phyloP scores from a whole-genome alignment of 192 early-diverging fungal genomes.

The Coemansia asiatica region DNA sequence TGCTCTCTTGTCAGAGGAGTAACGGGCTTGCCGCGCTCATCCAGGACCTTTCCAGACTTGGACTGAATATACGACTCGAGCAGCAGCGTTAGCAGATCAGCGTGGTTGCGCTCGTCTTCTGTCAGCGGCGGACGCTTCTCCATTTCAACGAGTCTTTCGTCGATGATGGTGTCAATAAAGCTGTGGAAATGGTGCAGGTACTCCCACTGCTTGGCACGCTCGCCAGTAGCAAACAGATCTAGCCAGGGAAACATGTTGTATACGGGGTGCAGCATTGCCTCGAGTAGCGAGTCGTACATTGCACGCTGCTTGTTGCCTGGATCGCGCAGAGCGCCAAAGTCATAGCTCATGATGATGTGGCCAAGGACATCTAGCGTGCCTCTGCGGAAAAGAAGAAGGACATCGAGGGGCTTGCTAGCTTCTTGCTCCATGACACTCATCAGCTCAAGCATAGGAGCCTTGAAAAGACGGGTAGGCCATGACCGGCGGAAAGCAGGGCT shows the following conservation, averaged over 20 bases:
- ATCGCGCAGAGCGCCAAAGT: slow-evolving; percentile 56
- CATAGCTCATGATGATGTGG: slow-evolving; percentile 56
- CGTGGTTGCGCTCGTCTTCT: slow-evolving; percentile 50
- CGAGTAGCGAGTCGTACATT: slow-evolving; percentile 52
- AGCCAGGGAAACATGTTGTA: slow-evolving; percentile 58
- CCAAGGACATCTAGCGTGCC: slow-evolving; percentile 62
- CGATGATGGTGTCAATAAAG: slow-evolving; percentile 53
- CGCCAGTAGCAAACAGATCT: slow-evolving; percentile 47
- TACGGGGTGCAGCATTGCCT: slow-evolving; percentile 48
- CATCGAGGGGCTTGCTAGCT: slow-evolving; percentile 36
- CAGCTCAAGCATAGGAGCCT: slow-evolving; percentile 39
- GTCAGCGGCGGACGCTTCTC: slow-evolving; percentile 39
- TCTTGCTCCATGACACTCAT: slow-evolving; percentile 48
- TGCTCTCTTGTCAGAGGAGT: slow-evolving; percentile 48
- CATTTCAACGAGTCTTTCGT: slow-evolving; percentile 32
- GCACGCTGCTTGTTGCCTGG: slow-evolving; percentile 50
- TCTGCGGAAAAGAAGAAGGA: slow-evolving; percentile 42
- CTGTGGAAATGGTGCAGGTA: slow-evolving; percentile 38
- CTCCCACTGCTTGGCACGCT: slow-evolving; percentile 46
- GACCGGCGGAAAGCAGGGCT: slow-evolving; percentile 54
- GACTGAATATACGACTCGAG: slow-evolving; percentile 54
- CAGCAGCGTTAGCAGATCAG: slow-evolving; percentile 59
- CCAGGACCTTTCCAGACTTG: slow-evolving; percentile 46
- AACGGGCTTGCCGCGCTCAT: slow-evolving; percentile 44
- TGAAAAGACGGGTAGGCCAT: slow-evolving; percentile 48